These are phyloP conservation scores for Aureobasidium sp. DNA, from an alignment of 2,329 filamentous ascomycete species.

Conservation along the genomic window DNA sequence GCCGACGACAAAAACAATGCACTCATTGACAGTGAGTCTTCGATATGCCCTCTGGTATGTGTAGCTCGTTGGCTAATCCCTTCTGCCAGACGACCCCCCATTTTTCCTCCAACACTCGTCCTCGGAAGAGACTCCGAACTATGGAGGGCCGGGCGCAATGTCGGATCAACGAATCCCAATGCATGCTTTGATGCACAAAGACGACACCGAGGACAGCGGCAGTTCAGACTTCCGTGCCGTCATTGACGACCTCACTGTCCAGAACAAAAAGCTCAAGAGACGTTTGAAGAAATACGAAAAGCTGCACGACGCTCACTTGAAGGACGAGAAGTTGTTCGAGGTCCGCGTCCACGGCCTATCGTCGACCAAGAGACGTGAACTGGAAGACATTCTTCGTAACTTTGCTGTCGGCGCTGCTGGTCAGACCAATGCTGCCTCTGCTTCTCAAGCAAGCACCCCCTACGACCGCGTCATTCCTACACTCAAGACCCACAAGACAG, in stretches of 20 bases:
- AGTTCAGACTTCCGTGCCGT: constrained; percentile 71
- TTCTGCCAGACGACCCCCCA: constrained; percentile 31
- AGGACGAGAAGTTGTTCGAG: constrained; percentile 73
- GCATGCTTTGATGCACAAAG: constrained; percentile 21
- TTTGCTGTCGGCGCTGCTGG: constrained; percentile 54
- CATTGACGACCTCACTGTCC: constrained; percentile 78
- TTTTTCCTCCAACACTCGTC: constrained; percentile 38
- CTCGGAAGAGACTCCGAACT: constrained; percentile 21
- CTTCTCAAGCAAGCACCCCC: constrained; percentile 15
- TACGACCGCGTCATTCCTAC: constrained; percentile 32
- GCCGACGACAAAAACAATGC: constrained; percentile 30
- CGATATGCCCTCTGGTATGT: background rate
- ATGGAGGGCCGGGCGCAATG: constrained; percentile 2
- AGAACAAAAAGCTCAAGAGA: constrained; percentile 70
- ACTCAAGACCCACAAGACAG: constrained; percentile 48
- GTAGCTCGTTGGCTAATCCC: background rate
- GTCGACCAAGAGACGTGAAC: constrained; percentile 62
- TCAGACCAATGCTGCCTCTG: constrained; percentile 33
- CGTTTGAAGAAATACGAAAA: constrained; percentile 63
- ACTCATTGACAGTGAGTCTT: constrained; percentile 32
- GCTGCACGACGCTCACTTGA: constrained; percentile 54
- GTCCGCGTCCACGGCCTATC: constrained; percentile 69
- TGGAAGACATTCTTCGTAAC: constrained; percentile 63
- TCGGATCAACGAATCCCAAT: constrained; percentile 19
- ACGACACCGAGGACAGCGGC: constrained; percentile 45